A percentile compares a stretch with the other conserved stretches of the same genome.
phyloP scores from a whole-genome alignment of 805 yeast species.

The Lipomyces orientalis region DNA sequence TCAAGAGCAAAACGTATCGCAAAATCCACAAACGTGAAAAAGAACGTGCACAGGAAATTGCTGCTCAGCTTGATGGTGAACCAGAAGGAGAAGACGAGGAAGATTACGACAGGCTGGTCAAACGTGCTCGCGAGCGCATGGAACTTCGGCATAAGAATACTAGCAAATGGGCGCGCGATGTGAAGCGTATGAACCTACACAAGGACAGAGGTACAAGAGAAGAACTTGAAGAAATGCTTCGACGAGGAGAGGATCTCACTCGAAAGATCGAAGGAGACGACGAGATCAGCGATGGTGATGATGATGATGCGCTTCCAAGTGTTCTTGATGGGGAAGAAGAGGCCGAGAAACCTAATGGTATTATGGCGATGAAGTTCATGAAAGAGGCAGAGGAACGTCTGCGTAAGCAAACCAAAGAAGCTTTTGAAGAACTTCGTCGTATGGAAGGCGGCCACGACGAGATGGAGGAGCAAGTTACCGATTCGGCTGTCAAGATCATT shows the following conservation, averaged over 20 bases:
- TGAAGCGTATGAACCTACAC: constrained; percentile 87
- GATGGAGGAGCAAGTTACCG: constrained; percentile 47
- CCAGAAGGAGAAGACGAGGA: constrained; percentile 49
- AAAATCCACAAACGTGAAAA: constrained; percentile 86
- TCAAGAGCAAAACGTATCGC: constrained; percentile 88
- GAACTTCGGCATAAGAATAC: constrained; percentile 85
- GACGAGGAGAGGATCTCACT: constrained; percentile 80
- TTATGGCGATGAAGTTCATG: constrained; percentile 95
- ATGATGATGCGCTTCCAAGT: constrained; percentile 48
- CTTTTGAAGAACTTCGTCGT: constrained; percentile 57
- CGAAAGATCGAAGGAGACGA: constrained; percentile 69
- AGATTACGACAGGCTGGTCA: constrained; percentile 61
- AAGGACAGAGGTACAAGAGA: constrained; percentile 83
- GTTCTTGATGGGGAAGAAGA: constrained; percentile 52
- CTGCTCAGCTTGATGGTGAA: constrained; percentile 53
- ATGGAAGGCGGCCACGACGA: constrained; percentile 56
- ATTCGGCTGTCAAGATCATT: constrained; percentile 53
- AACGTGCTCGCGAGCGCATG: constrained; percentile 92
- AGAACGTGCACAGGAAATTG: constrained; percentile 67
- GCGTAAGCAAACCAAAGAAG: constrained; percentile 61
- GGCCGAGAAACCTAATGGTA: constrained; percentile 63
- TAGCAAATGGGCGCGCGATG: constrained; percentile 86
- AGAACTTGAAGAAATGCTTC: constrained; percentile 92
- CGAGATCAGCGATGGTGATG: constrained; percentile 55
- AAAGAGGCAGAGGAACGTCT: constrained; percentile 79